These are phyloP conservation scores for Fusarium caatingaense DNA, from an alignment of 2,329 filamentous ascomycete species.

Conservation along the genomic window DNA sequence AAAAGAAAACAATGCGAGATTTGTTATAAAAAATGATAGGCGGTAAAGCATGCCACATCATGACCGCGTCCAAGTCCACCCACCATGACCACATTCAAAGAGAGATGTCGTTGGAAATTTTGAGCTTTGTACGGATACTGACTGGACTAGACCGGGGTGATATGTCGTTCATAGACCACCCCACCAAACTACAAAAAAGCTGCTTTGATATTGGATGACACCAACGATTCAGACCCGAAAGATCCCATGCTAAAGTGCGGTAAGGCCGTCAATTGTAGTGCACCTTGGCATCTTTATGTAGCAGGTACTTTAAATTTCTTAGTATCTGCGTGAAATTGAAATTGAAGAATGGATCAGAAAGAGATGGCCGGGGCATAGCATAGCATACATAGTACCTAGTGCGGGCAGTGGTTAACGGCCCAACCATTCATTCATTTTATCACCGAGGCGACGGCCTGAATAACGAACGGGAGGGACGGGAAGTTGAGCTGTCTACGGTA, in stretches of 20 bases:
- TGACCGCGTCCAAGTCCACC: constrained; percentile 13
- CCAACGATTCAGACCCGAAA: constrained; percentile 32
- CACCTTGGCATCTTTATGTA: constrained; percentile 27
- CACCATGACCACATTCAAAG: constrained; percentile 7
- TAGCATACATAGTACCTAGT: not conserved
- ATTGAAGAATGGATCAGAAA: not conserved
- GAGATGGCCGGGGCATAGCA: not conserved
- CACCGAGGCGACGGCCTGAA: constrained; percentile 42
- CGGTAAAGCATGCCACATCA: constrained; percentile 37
- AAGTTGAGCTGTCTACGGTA: no score
- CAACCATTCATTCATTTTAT: constrained; percentile 48
- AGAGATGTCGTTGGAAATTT: constrained; percentile 27
- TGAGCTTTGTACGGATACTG: constrained; percentile 1
- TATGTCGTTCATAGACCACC: constrained; percentile 34
- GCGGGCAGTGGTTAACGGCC: constrained; percentile 25
- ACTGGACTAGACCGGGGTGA: constrained; percentile 26
- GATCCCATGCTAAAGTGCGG: constrained; percentile 37
- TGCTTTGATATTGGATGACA: constrained; percentile 34
- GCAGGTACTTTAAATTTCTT: not conserved
- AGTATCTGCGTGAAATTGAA: not conserved
- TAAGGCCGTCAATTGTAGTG: constrained; percentile 32
- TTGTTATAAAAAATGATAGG: constrained; percentile 32
- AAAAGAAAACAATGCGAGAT: constrained; percentile 30
- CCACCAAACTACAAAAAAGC: constrained; percentile 30
- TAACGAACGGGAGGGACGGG: constrained; percentile 21